Base-by-base conservation (phyloP, 2,329 filamentous ascomycete species). In the Penicillium sp. region DNA sequence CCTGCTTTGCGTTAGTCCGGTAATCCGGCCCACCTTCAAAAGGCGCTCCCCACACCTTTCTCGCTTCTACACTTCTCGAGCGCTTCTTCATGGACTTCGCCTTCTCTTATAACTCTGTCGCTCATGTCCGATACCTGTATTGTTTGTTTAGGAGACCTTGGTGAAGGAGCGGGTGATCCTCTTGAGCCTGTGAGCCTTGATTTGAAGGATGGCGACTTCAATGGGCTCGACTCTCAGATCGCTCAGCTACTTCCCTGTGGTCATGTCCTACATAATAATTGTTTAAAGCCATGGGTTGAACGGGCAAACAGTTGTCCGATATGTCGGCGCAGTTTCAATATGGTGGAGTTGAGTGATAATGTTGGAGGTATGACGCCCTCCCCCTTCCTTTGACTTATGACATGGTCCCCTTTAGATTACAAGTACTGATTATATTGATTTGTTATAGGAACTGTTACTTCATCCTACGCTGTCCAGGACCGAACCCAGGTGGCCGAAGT, bases 281-380 rank as follows among this genome's bases (percentile, higher is more conserved):
- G 94, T 75, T 83, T 99, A 65, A 89, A 89, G 67, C 91, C 92
- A 66, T 99, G 94, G 94, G 91, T 93, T 45, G 91, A 95, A 76
- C 89, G 95, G 74, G 93, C 94, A 62, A 99, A 97, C 77, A 97
- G 92, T 72, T 99, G 94, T 75, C 94, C 94, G 45, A 96, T 99
- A 75, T 99, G 94, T 77, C 90, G 94, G 65, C 89, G 91, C 68
- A 86, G 84, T 62, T 97, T 99, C 79, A 93, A 97, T 76, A 79
- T 88, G 67, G 92, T 99, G 64, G 87, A 94, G 72, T 87, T 99
- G 60, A 89, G 89, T 74, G 86, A 89, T 70, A 85, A 83, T 65
- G 78, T 92, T 69, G 89, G 91, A 81, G 91, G 91, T 94, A 84
- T 77, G 85, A 81, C 45, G 57, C 39, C n/a, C n/a, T 21, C 55